Evolutionary conservation across 345 rosid species (phyloP), one percentile per base, ranked within the genome.

Genomic region (Boechera stricta): DNA sequence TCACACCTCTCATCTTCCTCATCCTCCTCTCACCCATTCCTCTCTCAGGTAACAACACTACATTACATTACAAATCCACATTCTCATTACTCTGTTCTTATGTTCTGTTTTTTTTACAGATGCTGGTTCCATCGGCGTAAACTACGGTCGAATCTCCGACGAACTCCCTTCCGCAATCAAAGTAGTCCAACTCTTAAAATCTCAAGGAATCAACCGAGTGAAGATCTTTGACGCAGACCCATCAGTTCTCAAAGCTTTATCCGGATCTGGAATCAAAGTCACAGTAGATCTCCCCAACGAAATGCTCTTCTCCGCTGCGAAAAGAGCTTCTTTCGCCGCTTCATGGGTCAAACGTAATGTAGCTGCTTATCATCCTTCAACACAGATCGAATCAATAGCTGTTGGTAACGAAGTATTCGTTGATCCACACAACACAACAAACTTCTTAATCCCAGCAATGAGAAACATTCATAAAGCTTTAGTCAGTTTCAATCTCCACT

Each of bases 341-440:
- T 28, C 77, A 0, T 95, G 99, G 99, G 88, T 95, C n/a, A 71
- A 91, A 59, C 78, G 76, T 16, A 95, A 95, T 13, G 87, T 92
- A 35, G 94, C 86, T 4, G 88, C 84, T 47, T 88, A 90, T 77
- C 79, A 87, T 64, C 98, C 94, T 0, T 65, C 76, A 7, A 95
- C 99, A 18, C 80, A 86, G 61, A 89, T 95, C 82, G 98, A 91
- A 83, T 89, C 96, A 78, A 86, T 95, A 29, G 99, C 93, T 6
- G 97, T 91, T 0, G 99, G 99, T 0, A 95, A 95, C 62, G 99
- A 95, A 75, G 99, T 95, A 4, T 92, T 94, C 63, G 98, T 88
- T 1, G 99, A 95, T 69, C 62, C 96, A 6, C 90, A 80, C 75
- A 88, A 91, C 83, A 87, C 90, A 5, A 95, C 99, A 53, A 77